Base-by-base conservation (phyloP, 768 basidiomycete species). In the Goffeauzyma gilvescens region DNA sequence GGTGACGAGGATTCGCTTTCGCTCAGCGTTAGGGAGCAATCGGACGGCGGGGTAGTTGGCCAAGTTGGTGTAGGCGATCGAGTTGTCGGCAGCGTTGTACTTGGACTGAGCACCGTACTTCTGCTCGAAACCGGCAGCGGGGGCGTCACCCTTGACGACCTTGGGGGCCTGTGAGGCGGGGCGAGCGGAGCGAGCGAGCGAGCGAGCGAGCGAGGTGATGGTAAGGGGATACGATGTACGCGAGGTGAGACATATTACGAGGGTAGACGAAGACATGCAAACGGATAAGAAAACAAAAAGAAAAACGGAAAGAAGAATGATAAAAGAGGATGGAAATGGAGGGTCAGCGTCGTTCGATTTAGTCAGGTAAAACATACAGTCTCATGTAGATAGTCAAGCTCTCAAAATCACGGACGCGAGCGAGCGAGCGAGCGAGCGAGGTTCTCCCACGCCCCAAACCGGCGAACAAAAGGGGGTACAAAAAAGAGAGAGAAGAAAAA, bases 1-100 rank as follows among this genome's bases (percentile, higher is more conserved):
- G 17, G 90, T 96, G 53, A 95, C 80, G 53, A 98, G 75, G 54
- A 96, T 68, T 46, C 90, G 80, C 67, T 90, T 93, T 55, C 85
- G 75, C 48, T 68, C 63, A 2, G 75, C 69, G 17, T 81, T 75
- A 8, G 83, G 65, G 35, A 98, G 75, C 36, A 87, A 75, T 55
- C 75, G 83, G 47, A 98, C 89, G 3, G 90, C 85, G 8, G 87
- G 83, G 65, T 87, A 98, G 32, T 82, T 78, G 41, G 81, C 76
- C 44, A 90, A 74, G 20, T 86, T 85, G 35, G 84, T 82, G 66
- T 89, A 95, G 32, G 87, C 82, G 63, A 93, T 86, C 27, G 80
- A 74, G 51, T 78, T 72, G 20, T 72, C 73, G 48, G 78, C 72
- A 28, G 81, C 79, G 59, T 83, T 74, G 65, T 72, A 90, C 55